Percentiles rank a stretch among this genome's conserved stretches.
These are phyloP conservation scores for Aspergillus sp. DNA, from an alignment of 2,329 filamentous ascomycete genomes.

Conservation along the genomic window DNA sequence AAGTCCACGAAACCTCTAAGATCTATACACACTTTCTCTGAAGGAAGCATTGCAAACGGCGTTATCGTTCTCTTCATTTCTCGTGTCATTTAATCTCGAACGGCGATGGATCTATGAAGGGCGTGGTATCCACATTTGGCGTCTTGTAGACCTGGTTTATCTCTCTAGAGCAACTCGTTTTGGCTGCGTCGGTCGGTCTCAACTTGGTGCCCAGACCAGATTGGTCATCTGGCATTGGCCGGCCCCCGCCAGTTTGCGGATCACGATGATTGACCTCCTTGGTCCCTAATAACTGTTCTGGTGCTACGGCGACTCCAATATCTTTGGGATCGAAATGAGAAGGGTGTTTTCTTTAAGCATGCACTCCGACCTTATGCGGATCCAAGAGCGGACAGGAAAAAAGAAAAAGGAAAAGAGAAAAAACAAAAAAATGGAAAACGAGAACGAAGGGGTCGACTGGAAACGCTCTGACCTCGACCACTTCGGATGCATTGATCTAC, in stretches of 20 bases:
- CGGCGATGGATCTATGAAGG: slow-evolving; percentile 22
- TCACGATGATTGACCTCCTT: slow-evolving; percentile 12
- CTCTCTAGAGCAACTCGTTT: slow-evolving; percentile 21
- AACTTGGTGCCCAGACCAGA: background rate
- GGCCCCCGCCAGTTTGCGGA: slow-evolving; percentile 2
- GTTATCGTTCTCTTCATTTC: slow-evolving; percentile 23
- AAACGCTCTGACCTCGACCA: slow-evolving; percentile 9
- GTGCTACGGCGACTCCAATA: slow-evolving; percentile 20
- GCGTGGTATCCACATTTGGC: slow-evolving; percentile 23
- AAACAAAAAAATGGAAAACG: slow-evolving; percentile 1
- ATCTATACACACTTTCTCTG: slow-evolving; percentile 99
- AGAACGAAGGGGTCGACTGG: slow-evolving; percentile 3
- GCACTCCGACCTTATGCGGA: slow-evolving; percentile 16
- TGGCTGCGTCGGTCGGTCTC: slow-evolving; percentile 16
- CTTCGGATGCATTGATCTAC: slow-evolving; percentile 22
- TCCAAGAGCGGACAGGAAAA: slow-evolving; percentile 12
- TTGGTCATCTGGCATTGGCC: slow-evolving; percentile 3
- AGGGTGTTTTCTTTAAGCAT: slow-evolving; percentile 14
- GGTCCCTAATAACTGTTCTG: slow-evolving; percentile 16
- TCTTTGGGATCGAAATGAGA: slow-evolving; percentile 10
- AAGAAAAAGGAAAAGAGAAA: slow-evolving; percentile 4
- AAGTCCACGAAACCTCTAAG: slow-evolving; percentile 98
- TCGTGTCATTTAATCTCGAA: slow-evolving; percentile 19
- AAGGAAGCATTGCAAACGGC: slow-evolving; percentile 42
- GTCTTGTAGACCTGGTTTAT: slow-evolving; percentile 25